Evolutionary conservation across 805 yeast genomes (phyloP).

Genomic region (Citeromyces matritensis): DNA sequence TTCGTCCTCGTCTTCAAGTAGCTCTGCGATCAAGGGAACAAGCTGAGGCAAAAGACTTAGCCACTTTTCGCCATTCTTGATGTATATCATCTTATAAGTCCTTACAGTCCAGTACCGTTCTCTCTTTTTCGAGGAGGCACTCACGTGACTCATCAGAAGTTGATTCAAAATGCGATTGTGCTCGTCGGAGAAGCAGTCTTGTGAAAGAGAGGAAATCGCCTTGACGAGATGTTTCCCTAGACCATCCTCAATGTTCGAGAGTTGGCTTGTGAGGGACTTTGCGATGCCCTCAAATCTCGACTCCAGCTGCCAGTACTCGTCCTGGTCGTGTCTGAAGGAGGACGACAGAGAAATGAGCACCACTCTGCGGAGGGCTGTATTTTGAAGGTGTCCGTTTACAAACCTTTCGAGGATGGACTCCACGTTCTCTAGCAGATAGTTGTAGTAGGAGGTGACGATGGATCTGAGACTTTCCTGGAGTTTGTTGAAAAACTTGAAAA

Average conservation of each 20-base stretch:
- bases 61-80: constrained; percentile 93
- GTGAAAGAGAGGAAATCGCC: constrained; percentile 61
- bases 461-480: constrained; percentile 75
- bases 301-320: constrained; percentile 88
- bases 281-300: constrained; percentile 69
- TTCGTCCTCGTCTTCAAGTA: constrained; percentile 92
- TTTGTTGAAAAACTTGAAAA: constrained; percentile 76
- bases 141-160: constrained; percentile 48
- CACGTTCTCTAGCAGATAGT: constrained; percentile 72
- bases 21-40: constrained; percentile 90
- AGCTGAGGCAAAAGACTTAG: constrained; percentile 79
- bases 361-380: constrained; percentile 52
- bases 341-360: constrained; percentile 59
- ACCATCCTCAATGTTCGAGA: constrained; percentile 50
- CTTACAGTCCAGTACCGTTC: constrained; percentile 74
- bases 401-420: constrained; percentile 37
- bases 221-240: constrained; percentile 75
- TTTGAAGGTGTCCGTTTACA: constrained; percentile 20
- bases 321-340: constrained; percentile 80
- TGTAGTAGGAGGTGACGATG: constrained; percentile 77
- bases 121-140: constrained; percentile 35
- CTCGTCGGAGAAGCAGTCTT: constrained; percentile 51
- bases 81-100: constrained; percentile 67
- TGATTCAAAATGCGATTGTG: constrained; percentile 62
- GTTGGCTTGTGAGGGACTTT: constrained; percentile 48